Evolutionary conservation across 768 basidiomycete species (phyloP).

Genomic region (Suillus cothurnatus): DNA sequence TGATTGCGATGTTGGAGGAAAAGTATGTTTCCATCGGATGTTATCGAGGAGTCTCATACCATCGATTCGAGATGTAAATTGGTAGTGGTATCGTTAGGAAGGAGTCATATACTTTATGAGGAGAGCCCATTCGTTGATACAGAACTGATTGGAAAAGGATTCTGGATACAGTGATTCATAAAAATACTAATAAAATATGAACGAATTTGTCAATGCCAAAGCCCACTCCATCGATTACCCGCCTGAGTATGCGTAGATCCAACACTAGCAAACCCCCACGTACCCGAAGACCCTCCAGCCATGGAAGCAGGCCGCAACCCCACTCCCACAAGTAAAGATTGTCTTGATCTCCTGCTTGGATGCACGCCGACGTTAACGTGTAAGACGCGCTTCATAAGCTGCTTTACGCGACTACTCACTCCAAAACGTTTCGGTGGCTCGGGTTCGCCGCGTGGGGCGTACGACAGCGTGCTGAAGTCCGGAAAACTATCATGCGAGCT

Average conservation of each 20-base stretch:
- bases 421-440: constrained; percentile 18
- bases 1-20: constrained; percentile 86
- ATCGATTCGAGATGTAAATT: constrained; percentile 4
- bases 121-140: neutral
- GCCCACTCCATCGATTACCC: constrained; percentile 24
- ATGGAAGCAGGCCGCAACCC: constrained; percentile 5
- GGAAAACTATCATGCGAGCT: constrained; percentile 10
- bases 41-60: constrained; percentile 46
- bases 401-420: constrained; percentile 23
- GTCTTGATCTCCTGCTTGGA: neutral
- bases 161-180: neutral
- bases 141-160: neutral
- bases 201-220: constrained; percentile 17
- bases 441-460: constrained; percentile 4
- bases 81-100: neutral
- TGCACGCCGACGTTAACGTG: constrained; percentile 13
- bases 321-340: constrained; percentile 10
- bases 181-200: neutral
- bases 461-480: constrained; percentile 20
- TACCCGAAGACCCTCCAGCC: constrained; percentile 14
- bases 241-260: constrained; percentile 8
- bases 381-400: constrained; percentile 25
- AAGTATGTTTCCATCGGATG: constrained; percentile 61
- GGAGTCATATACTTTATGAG: neutral
- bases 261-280: constrained; percentile 24